These are phyloP conservation scores for Euclidium syriacum DNA, from an alignment of 345 rosid genomes.

Conservation along the genomic window DNA sequence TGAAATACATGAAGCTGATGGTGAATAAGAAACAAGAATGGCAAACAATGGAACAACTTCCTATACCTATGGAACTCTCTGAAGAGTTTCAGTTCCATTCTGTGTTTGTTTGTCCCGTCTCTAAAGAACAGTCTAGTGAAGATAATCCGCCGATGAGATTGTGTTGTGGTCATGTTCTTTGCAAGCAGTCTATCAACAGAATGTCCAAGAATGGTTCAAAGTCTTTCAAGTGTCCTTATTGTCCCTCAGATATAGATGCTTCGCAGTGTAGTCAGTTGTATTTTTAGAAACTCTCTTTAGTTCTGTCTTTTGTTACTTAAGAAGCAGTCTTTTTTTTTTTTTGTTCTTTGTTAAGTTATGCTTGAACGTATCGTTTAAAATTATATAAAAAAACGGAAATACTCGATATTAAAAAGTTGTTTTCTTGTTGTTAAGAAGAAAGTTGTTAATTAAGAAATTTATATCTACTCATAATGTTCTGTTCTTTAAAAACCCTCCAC, in stretches of 20 bases:
- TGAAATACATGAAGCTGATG: conserved; percentile 55
- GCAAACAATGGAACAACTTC: conserved; percentile 61
- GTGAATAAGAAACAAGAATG: conserved; percentile 50
- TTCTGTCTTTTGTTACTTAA: too few species aligned
- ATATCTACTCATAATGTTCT: not conserved
- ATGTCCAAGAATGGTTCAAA: conserved; percentile 49
- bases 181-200: conserved; percentile 54
- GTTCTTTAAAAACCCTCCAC: conserved; percentile 15
- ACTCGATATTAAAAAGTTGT: too few species aligned
- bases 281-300: conserved; percentile 25
- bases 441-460: not conserved
- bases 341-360: too few species aligned
- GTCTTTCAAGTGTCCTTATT: conserved; percentile 58
- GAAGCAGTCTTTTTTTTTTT: too few species aligned
- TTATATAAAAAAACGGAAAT: too few species aligned
- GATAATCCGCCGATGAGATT: conserved; percentile 62
- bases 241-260: conserved; percentile 49
- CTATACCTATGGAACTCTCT: conserved; percentile 51
- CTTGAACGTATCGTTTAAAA: too few species aligned
- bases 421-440: too few species aligned
- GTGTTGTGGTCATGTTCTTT: conserved; percentile 61
- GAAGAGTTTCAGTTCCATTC: conserved; percentile 55
- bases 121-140: conserved; percentile 52
- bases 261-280: conserved; percentile 42
- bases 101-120: conserved; percentile 57